A percentile compares a stretch with the other conserved stretches of the same genome.
phyloP scores from a whole-genome alignment of 257 asterid species.

The Echites panduratus region DNA sequence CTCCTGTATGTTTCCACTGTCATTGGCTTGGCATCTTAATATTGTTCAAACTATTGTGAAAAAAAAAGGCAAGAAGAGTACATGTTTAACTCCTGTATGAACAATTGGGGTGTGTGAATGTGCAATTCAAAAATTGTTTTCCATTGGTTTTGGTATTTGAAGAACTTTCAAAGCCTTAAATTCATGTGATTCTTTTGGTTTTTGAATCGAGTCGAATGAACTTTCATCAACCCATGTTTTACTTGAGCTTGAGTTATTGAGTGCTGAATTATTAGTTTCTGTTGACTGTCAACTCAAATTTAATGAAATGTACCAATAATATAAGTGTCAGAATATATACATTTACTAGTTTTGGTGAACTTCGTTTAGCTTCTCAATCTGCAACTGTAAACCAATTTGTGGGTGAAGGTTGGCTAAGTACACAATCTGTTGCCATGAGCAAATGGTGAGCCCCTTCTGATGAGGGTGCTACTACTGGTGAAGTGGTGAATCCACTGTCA shows the following conservation, averaged over 20 bases:
- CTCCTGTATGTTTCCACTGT: not conserved
- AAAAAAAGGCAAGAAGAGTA: not conserved
- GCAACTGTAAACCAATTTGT: not conserved
- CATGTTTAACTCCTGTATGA: not conserved
- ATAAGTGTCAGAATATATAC: not conserved
- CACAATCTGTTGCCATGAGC: not conserved
- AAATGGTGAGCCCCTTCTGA: not conserved
- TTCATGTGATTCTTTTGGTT: not conserved
- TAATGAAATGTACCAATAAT: not conserved
- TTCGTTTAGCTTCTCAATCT: not conserved
- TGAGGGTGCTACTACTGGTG: too few relatives aligned
- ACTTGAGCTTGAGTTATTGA: not conserved
- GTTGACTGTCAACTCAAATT: not conserved
- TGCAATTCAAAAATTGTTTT: not conserved
- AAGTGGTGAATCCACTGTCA: not conserved
- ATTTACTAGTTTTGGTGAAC: not conserved
- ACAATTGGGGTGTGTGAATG: not conserved
- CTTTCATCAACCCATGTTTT: not conserved
- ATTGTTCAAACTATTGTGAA: slow-evolving; percentile 1
- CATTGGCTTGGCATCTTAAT: not conserved
- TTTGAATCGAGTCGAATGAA: not conserved
- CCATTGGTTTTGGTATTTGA: not conserved
- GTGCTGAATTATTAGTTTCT: not conserved
- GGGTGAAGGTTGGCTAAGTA: not conserved
- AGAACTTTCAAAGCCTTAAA: not conserved